Base-by-base conservation (phyloP, 169 alveolate species). In the Eimeria brunetti region DNA sequence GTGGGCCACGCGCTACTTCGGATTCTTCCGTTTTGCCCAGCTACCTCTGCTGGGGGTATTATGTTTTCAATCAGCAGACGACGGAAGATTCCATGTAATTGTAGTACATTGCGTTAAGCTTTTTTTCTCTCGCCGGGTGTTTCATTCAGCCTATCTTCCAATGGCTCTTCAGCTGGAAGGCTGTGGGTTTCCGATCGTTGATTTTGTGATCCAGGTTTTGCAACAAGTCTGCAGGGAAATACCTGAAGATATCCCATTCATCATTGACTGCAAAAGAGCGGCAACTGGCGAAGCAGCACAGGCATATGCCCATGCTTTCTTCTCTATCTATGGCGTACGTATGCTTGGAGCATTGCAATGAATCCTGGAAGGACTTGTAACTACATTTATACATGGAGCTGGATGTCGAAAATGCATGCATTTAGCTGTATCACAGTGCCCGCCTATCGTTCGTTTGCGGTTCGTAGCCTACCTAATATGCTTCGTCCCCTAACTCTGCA, bases 181-280 rank as follows among this genome's bases (percentile, higher is more conserved):
- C 60, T 22, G 86, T 22, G 49, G 33, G 80, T 36, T 69, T 12
- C 51, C n/a, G n/a, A 33, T n/a, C n/a, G 80, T 69, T 33, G 51
- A 36, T 20, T 46, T 7, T 78, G 88, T 24, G 14, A 44, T 58
- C 73, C 91, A 84, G 83, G 97, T 95, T 44, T 69, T 96, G 75
- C 94, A 95, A 88, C 81, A 88, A 7, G 67, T 95, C 12, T 84
- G 96, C 85, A 81, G 53, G 16, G 56, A 58, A 84, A 95, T 96
- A 24, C 97, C 97, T 4, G 73, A 53, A 16, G 97, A 96, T 67
- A 93, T 96, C 41, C 97, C 97, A 67, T 22, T 96, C 36, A 90
- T 96, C 6, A 67, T 96, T 22, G 97, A 96, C 38, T 96, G 96
- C 53, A 96, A 96, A 83, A 76, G 97, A 49, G 97, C 97, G 11